phyloP scores from a whole-genome alignment of 257 asterid species.

The Solanum paucissectum region DNA sequence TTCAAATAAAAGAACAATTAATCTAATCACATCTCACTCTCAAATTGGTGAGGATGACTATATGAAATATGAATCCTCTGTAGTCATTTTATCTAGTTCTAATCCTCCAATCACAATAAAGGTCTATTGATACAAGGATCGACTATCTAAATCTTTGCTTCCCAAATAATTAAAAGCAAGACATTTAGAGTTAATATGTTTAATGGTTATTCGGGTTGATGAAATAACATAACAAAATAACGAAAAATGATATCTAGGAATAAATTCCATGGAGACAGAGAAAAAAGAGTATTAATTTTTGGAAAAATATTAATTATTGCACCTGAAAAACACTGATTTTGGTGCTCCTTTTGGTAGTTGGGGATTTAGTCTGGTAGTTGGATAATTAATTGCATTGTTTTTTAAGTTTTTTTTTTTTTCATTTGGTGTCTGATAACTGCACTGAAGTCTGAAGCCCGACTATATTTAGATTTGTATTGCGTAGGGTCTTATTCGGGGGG shows the following conservation, averaged over 20 bases:
- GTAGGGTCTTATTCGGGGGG: background rate
- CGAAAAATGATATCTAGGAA: background rate
- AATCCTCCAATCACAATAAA: background rate
- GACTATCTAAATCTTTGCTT: background rate
- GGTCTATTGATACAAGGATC: background rate
- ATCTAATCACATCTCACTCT: background rate
- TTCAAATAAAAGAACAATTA: background rate
- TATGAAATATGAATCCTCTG: too few relatives aligned
- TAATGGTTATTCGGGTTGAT: background rate
- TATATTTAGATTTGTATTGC: background rate
- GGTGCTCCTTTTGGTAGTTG: background rate
- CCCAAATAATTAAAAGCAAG: background rate
- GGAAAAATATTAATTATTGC: background rate
- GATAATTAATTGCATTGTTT: background rate
- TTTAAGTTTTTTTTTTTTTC: background rate
- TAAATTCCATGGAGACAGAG: background rate
- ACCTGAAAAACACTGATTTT: background rate
- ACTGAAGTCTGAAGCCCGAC: background rate
- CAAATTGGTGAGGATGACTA: background rate
- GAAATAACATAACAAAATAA: background rate
- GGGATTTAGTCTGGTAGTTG: background rate
- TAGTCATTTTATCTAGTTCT: background rate
- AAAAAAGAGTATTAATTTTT: too few relatives aligned
- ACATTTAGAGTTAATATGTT: background rate
- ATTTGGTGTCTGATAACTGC: accelerated